phyloP scores from a whole-genome alignment of 169 alveolate species.

The Plasmodium adleri region DNA sequence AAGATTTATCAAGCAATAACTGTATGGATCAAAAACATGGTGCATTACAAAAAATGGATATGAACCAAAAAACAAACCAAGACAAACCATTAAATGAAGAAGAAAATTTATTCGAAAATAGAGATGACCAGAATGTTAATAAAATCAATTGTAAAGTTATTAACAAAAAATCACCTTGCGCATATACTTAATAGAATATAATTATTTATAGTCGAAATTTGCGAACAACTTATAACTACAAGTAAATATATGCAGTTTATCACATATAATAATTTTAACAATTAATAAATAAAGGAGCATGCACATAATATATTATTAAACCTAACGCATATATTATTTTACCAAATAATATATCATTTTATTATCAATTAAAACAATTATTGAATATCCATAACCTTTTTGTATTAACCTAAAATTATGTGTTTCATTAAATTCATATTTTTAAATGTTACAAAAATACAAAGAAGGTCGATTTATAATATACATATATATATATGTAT shows the following conservation, averaged over 20 bases:
- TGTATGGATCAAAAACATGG: neutral
- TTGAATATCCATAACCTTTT: too few relatives aligned
- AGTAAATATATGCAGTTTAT: conserved; percentile 1
- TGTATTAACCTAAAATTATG: too few relatives aligned
- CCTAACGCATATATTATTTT: too few relatives aligned
- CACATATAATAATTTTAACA: neutral
- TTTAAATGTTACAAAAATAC: too few relatives aligned
- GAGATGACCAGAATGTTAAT: conserved; percentile 27
- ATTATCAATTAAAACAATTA: too few relatives aligned
- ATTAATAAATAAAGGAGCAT: neutral
- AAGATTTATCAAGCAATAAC: neutral
- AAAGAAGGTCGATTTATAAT: too few relatives aligned
- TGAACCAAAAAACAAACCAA: neutral
- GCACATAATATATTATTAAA: too few relatives aligned
- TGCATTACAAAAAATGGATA: conserved; percentile 10
- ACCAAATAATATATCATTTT: too few relatives aligned
- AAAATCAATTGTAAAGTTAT: conserved; percentile 61
- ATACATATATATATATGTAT: too few relatives aligned
- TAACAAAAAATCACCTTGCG: conserved; percentile 33
- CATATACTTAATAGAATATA: conserved; percentile 13
- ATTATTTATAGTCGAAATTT: conserved; percentile 5
- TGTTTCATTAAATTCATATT: too few relatives aligned
- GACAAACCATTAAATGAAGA: neutral
- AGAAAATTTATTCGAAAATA: neutral
- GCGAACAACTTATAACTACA: too few relatives aligned